Base-by-base conservation (phyloP, 2,329 filamentous ascomycete genomes). In the Colletotrichum orchidophilum region DNA sequence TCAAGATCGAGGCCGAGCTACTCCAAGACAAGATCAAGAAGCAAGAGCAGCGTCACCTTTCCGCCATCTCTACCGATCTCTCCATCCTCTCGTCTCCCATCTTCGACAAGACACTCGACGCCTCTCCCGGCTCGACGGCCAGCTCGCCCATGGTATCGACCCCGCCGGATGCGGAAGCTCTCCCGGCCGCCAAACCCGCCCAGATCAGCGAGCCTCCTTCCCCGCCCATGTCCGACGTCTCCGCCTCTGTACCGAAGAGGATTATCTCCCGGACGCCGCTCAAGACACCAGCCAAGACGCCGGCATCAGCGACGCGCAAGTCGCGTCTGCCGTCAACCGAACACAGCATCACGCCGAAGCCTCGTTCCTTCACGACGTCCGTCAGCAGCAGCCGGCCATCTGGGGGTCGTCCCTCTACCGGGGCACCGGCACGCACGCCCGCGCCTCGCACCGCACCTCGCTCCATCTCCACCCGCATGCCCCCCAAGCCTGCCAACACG, bases 1-100 rank as follows among this genome's bases (percentile, higher is more conserved):
- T 98, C 75, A 97, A 94, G 85, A 94, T 99, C 73, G 96, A 99
- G 83, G 92, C 93, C 71, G 96, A 98, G 78, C 96, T 99, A 77
- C 89, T 96, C 77, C 93, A 96, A 78, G 94, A 97, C 86, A 98
- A 98, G 87, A 86, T 98, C 78, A 93, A 93, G 79, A 93, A 95
- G 81, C 85, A 89, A 54, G 87, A 89, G 74, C 75, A 79, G 26
- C 87, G 89, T 59, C 88, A 91, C 75, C 80, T 91, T 26, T 89
- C 88, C 49, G 80, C 84, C 72, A 86, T 91, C 62, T 88, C 88
- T 13, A 91, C 90, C 72, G 88, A 91, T 76, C 81, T 91, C n/a
- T 90, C 88, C 24, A 82, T 88, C 15, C 86, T 87, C 69, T 92
- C 89, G 72, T 94, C 93, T 53, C 92, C 93, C 26, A 89, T 91